Evolutionary conservation across 345 rosid species (phyloP).

Genomic region (Boechera divaricarpa): DNA sequence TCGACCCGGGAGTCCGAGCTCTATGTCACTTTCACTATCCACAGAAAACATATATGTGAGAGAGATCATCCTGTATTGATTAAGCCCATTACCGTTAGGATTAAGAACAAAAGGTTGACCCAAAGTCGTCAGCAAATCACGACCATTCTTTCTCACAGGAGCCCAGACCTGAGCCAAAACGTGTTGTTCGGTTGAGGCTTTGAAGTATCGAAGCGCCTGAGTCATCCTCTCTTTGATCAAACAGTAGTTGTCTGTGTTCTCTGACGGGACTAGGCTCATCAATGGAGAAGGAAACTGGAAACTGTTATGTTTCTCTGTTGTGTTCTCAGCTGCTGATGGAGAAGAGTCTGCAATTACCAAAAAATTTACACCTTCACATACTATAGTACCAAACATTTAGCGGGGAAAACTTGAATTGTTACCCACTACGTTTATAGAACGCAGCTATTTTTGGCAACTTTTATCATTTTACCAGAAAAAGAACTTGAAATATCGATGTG

Average conservation of each 20-base stretch:
- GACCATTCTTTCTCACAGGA: slow-evolving; percentile 70
- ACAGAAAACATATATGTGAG: slow-evolving; percentile 75
- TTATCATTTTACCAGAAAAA: slow-evolving; percentile 1
- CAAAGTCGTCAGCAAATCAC: slow-evolving; percentile 70
- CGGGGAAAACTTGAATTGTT: background rate
- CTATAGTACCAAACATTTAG: background rate
- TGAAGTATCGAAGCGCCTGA: slow-evolving; percentile 77
- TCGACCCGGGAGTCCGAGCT: slow-evolving; percentile 95
- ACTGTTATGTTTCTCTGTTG: slow-evolving; percentile 49
- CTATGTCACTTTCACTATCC: slow-evolving; percentile 74
- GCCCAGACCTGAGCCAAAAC: slow-evolving; percentile 95
- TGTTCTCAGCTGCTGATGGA: slow-evolving; percentile 49
- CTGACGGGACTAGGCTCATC: slow-evolving; percentile 58
- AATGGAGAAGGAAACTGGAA: slow-evolving; percentile 63
- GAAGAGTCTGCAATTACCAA: slow-evolving; percentile 52
- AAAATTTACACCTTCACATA: slow-evolving; percentile 15
- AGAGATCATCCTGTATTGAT: slow-evolving; percentile 91
- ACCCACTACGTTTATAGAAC: background rate
- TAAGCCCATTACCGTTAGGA: slow-evolving; percentile 70
- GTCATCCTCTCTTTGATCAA: slow-evolving; percentile 89
- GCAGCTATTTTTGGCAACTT: slow-evolving; percentile 29
- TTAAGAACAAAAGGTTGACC: slow-evolving; percentile 96
- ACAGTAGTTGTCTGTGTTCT: slow-evolving; percentile 64
- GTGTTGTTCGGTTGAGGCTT: slow-evolving; percentile 89
- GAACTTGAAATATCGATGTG: background rate